Base-by-base conservation (phyloP, 2,329 filamentous ascomycete species). In the Penicillium occitanis region DNA sequence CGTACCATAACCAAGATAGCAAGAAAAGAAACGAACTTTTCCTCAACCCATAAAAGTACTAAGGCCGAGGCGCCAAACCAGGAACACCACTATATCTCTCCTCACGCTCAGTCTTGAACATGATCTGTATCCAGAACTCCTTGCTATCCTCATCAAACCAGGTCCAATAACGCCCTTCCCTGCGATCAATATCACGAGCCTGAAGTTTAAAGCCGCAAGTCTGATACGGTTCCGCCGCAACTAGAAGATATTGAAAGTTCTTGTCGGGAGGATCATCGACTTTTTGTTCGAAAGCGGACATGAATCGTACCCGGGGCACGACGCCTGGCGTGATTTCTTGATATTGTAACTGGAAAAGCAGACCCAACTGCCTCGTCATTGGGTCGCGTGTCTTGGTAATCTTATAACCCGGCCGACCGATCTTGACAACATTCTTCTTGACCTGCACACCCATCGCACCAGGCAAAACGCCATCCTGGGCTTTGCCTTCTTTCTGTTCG, bases 81-180 rank as follows among this genome's bases (percentile, higher is more conserved):
- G 88, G 88, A 51, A 90, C 88, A 71, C 86, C 87, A 72, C 84
- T 87, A 72, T 88, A 98, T 68, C 93, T 85, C 85, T 97, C 94
- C 81, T 98, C 95, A 69, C 95, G 88, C 84, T 99, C 95, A 46
- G 95, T 98, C 87, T 97, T 95, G 82, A 98, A 99, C 84, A 98
- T 91, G 70, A 99, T 86, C 83, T 98, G 95, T 48, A 97, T 87
- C 92, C 93, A 98, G 76, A 96, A 99, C 82, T 98, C 94, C 84
- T 96, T 97, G 69, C 90, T 88, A 78, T 99, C 95, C 68, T 90
- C 89, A 80, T 99, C 95, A 84, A 93, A 99, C 89, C 93, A 98
- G 63, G 88, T 90, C 86, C 94, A 99, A 79, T 93, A 95, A 73
- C 90, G 87, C 66, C 91, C 93, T 71, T 96, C 93, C 28, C 91